Evolutionary conservation across 352 stramenopile species (phyloP), one percentile per base, ranked within the genome.

Genomic region (Globisporangium iwayamae): DNA sequence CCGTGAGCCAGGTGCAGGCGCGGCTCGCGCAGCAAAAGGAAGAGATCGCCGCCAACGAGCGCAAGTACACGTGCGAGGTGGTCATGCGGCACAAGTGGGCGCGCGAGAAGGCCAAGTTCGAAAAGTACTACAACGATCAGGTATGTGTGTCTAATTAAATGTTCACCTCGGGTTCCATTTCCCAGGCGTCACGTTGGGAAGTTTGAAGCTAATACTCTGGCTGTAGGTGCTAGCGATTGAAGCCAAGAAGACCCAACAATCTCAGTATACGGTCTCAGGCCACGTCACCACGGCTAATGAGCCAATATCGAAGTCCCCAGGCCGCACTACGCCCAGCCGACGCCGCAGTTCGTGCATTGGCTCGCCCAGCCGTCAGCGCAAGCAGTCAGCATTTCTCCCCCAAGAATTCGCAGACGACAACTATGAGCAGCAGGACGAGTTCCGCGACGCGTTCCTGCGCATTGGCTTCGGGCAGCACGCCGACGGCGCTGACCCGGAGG

Each of bases 71-170:
- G 43, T 73, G 78, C 11, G 86, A 94, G 59, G 72, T 93, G 0
- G 71, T 75, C 22, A 74, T 93, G 65, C 73, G 86, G 4, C 75
- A 90, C 10, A 91, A 92, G 51, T 94, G 86, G 86, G 74, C 78
- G 2, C 65, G 80, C 0, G 86, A 94, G 62, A 92, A 91, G 60
- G 72, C 80, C 54, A 93, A 94, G 56, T 94, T 94, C 48, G 81
- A 94, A 38, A 87, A 82, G 53, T 93, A 92, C 67, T 94, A 93
- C 69, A 85, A 87, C 54, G 78, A 90, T 54, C 86, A 94, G 63
- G 74, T 94, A 39, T 32, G 39, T 56, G 4, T 16, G 7, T 4
- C 4, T 36, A 36, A 7, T 8, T 36, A 4, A 56, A 7, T 20
- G 16, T 48, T 4, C 36, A 39, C 7, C 36, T 39, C 13, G 9